Evolutionary conservation across 2,329 filamentous ascomycete genomes (phyloP).

Genomic region (Verticillium isaacii): DNA sequence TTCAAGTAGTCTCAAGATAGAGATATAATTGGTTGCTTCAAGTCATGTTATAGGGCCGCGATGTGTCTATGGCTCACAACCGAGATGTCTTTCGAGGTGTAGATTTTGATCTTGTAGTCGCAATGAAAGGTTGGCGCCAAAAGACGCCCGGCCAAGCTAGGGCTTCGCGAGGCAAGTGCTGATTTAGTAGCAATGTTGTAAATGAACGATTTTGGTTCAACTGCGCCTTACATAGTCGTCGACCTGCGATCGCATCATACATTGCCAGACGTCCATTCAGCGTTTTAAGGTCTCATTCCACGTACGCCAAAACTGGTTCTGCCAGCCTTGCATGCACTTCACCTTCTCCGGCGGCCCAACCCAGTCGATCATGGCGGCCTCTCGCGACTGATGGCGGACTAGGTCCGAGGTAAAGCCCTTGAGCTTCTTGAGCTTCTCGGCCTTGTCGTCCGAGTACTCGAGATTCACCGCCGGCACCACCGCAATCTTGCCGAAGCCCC

Average conservation of each 20-base stretch:
- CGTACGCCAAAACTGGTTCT: constrained; percentile 33
- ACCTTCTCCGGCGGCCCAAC: constrained; percentile 38
- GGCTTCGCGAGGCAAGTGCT: too few relatives aligned
- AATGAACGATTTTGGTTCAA: too few relatives aligned
- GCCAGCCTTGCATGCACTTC: constrained; percentile 40
- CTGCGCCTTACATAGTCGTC: too few relatives aligned
- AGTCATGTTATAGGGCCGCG: too few relatives aligned
- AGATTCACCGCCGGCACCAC: constrained; percentile 52
- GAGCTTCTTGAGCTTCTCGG: constrained; percentile 37
- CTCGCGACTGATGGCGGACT: constrained; percentile 12
- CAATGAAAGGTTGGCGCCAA: too few relatives aligned
- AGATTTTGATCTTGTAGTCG: too few relatives aligned
- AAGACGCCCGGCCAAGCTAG: too few relatives aligned
- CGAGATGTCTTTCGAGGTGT: too few relatives aligned
- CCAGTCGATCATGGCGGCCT: constrained; percentile 36
- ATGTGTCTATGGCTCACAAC: too few relatives aligned
- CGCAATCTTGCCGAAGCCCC: constrained; percentile 46
- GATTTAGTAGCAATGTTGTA: too few relatives aligned
- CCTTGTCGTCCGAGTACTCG: constrained; percentile 44
- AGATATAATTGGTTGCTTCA: too few relatives aligned
- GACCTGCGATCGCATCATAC: background rate
- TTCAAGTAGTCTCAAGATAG: too few relatives aligned
- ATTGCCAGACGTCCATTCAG: background rate
- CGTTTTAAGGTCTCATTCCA: constrained; percentile 28
- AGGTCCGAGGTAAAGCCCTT: constrained; percentile 39